Evolutionary conservation across 2,329 filamentous ascomycete species (phyloP).

Genomic region (Fusarium paranaense): DNA sequence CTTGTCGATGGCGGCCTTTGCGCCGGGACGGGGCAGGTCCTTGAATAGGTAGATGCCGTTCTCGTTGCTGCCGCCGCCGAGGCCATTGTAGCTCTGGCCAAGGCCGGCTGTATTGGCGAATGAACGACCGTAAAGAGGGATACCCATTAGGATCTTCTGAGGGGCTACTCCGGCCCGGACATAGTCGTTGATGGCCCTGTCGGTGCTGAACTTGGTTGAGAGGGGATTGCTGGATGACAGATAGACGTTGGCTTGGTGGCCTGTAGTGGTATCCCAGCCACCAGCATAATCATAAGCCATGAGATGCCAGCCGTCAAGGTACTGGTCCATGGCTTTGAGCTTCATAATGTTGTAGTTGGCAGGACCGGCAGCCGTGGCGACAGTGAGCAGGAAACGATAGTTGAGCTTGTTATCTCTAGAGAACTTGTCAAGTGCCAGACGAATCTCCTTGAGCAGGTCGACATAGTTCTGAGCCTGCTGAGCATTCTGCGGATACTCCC

Average conservation of each 20-base stretch:
- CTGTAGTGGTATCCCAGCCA: constrained; percentile 71
- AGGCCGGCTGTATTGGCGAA: constrained; percentile 77
- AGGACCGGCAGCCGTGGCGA: constrained; percentile 62
- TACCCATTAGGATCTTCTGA: constrained; percentile 77
- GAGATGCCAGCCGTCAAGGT: constrained; percentile 69
- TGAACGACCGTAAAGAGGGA: constrained; percentile 84
- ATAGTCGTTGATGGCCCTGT: constrained; percentile 68
- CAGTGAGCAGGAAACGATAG: constrained; percentile 64
- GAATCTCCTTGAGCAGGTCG: constrained; percentile 35
- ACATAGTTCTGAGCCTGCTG: constrained; percentile 51
- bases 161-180: constrained; percentile 66
- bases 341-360: constrained; percentile 63
- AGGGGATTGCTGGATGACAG: constrained; percentile 60
- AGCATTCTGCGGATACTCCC: constrained; percentile 62
- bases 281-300: constrained; percentile 81
- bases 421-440: constrained; percentile 57
- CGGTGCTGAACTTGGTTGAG: constrained; percentile 76
- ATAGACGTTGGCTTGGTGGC: constrained; percentile 79
- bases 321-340: constrained; percentile 65
- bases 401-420: constrained; percentile 52
- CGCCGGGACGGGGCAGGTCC: constrained; percentile 71
- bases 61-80: constrained; percentile 69
- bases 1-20: constrained; percentile 67
- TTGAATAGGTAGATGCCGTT: constrained; percentile 80
- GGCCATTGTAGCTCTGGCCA: constrained; percentile 71